phyloP scores from a whole-genome alignment of 306 rosid genomes.

The Dalbergia cultrata region DNA sequence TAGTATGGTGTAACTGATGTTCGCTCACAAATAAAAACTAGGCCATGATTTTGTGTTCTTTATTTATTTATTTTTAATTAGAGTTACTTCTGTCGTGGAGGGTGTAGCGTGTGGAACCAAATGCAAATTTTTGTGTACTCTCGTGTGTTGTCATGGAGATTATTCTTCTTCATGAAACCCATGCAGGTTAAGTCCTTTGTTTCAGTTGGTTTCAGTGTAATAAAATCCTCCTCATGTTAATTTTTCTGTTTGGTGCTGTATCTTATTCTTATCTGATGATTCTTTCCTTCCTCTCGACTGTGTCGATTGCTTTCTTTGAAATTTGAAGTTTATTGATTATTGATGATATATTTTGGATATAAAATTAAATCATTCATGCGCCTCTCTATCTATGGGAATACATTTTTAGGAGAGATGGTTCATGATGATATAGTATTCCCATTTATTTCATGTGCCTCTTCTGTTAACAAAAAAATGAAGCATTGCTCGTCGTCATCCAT shows the following conservation, averaged over 20 bases:
- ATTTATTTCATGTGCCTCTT: too few species aligned
- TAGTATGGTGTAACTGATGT: too few species aligned
- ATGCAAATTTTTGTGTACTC: not conserved
- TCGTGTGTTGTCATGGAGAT: not conserved
- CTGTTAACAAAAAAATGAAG: too few species aligned
- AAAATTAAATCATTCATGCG: too few species aligned
- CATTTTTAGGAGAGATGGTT: too few species aligned
- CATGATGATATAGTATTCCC: too few species aligned
- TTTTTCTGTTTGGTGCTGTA: not conserved
- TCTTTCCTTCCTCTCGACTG: not conserved
- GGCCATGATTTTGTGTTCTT: not conserved
- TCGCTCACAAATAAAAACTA: too few species aligned
- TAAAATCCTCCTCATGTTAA: not conserved
- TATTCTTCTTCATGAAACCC: not conserved
- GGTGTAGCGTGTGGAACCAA: not conserved
- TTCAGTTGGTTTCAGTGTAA: not conserved
- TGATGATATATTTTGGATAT: too few species aligned
- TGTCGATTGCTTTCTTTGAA: not conserved
- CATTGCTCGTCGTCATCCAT: too few species aligned
- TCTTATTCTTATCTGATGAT: too few species aligned
- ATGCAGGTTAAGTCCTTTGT: not conserved
- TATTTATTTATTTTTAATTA: not conserved
- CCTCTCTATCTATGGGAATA: too few species aligned
- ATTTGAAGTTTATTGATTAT: not conserved
- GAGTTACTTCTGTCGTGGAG: not conserved